A percentile compares a stretch with the other conserved stretches of the same genome.
Evolutionary conservation across 176 grass and related monocot species (phyloP).

Genomic region (Typha latifolia): DNA sequence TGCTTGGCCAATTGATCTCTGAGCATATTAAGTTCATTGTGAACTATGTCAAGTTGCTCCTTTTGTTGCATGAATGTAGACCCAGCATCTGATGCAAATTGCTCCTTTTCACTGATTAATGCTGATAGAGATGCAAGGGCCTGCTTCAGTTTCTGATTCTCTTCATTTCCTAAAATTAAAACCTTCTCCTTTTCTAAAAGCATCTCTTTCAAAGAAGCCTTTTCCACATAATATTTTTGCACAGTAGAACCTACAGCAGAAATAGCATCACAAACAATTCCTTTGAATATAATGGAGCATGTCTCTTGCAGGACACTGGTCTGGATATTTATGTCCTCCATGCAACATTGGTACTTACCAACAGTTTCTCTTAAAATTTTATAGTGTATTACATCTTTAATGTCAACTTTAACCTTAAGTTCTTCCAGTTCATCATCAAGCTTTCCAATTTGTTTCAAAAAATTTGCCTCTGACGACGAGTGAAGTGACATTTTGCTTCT

Average conservation of each 20-base stretch:
- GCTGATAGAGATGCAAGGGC: constrained; percentile 9
- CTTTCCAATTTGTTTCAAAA: constrained; percentile 29
- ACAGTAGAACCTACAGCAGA: constrained; percentile 3
- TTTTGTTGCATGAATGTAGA: constrained; percentile 57
- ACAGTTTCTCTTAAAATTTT: constrained; percentile 41
- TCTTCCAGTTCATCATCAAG: constrained; percentile 39
- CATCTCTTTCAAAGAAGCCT: constrained; percentile 30
- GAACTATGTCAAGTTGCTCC: constrained; percentile 51
- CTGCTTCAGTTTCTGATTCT: constrained; percentile 57
- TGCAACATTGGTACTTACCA: constrained; percentile 17
- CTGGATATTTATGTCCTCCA: constrained; percentile 31
- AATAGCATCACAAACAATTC: constrained; percentile 5
- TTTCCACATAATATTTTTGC: constrained; percentile 24
- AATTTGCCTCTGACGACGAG: constrained; percentile 23
- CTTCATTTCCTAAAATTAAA: constrained; percentile 25
- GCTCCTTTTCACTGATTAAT: constrained; percentile 40
- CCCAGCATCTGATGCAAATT: constrained; percentile 32
- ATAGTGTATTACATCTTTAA: constrained; percentile 29
- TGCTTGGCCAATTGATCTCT: constrained; percentile 49
- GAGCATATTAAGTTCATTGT: constrained; percentile 51
- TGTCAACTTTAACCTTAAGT: constrained; percentile 30
- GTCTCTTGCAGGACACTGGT: constrained; percentile 6
- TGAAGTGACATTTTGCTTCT: constrained; percentile 2
- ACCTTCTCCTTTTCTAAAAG: constrained; percentile 45
- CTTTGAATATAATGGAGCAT: constrained; percentile 11